Base-by-base conservation (phyloP, 176 grass and related monocot species). In the Chrysopogon serrulatus region DNA sequence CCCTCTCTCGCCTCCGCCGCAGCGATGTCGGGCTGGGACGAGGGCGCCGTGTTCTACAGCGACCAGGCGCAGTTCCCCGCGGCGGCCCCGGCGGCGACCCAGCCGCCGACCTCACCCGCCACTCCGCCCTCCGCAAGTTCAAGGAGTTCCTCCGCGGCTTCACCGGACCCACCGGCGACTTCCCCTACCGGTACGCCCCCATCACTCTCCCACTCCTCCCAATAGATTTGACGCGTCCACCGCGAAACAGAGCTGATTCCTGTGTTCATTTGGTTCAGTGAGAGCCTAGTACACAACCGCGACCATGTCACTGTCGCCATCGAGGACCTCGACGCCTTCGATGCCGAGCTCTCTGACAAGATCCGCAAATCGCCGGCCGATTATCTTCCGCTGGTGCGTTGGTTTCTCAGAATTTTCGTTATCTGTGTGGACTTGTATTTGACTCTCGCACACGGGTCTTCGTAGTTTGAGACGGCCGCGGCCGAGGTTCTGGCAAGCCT, bases 31-130 rank as follows among this genome's bases (percentile, higher is more conserved):
- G 96, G 93, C 5, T 98, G 96, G 96, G 96, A 98, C 68, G 96
- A 98, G 89, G 93, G 96, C 31, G 96, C 96, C 68, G 96, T 98
- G 51, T 98, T 94, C 86, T 98, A 95, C 89, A 98, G 96, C 65
- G 96, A 98, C 74, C 96, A 98, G 91, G 96, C 96, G 35, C 93
- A 98, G 74, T 98, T 95, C 70, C 93, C 8, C 90, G 76, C 65
- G 95, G 92, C 80, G 91, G 75, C 19, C 78, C 69, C 19, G 85
- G 89, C 48, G 91, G 87, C 84, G 96, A 91, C 74, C 88, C 90
- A 73, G 47, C 87, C 68, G 87, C 88, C 41, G 94, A 93, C 87
- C 86, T 95, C 87, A 92, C 80, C 35, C 89, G 85, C 72, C 96
- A 98, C 75, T 87, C 93, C 63, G 91, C 93, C 32, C 89, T 98